phyloP scores from a whole-genome alignment of 345 rosid species.

The Gynandropsis gynandra region DNA sequence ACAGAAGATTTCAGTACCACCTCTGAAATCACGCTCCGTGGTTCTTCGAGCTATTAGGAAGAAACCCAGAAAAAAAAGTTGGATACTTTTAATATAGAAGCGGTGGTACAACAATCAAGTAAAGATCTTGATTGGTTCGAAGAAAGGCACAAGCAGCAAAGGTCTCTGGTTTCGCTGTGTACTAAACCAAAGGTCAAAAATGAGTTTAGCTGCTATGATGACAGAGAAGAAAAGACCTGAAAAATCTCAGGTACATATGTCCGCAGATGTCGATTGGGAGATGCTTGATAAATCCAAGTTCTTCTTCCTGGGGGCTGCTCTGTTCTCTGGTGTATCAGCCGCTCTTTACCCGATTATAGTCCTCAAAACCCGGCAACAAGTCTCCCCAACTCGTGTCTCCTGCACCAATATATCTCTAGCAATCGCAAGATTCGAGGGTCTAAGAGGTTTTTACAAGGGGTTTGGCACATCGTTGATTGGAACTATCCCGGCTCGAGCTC shows the following conservation, averaged over 20 bases:
- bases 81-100: no score
- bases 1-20: no score
- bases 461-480: slow-evolving; percentile 89
- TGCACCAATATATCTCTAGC: slow-evolving; percentile 51
- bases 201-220: slow-evolving; percentile 44
- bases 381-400: slow-evolving; percentile 45
- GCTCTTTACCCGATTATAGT: slow-evolving; percentile 68
- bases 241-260: slow-evolving; percentile 46
- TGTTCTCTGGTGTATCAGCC: slow-evolving; percentile 83
- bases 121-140: slow-evolving; percentile 18
- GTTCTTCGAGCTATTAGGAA: no score
- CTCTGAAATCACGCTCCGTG: no score
- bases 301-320: slow-evolving; percentile 84
- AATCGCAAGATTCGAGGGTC: slow-evolving; percentile 63
- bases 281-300: slow-evolving; percentile 87
- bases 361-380: slow-evolving; percentile 87
- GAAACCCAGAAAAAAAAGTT: no score
- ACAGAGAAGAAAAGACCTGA: slow-evolving; percentile 37
- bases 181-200: slow-evolving; percentile 30
- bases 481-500: slow-evolving; percentile 86
- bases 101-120: not conserved
- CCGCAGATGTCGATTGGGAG: slow-evolving; percentile 75
- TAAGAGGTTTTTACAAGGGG: slow-evolving; percentile 75
- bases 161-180: no score
- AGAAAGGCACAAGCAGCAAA: not conserved